These are phyloP conservation scores for Aspergillus novofumigatus DNA, from an alignment of 2,329 filamentous ascomycete species.

Conservation along the genomic window DNA sequence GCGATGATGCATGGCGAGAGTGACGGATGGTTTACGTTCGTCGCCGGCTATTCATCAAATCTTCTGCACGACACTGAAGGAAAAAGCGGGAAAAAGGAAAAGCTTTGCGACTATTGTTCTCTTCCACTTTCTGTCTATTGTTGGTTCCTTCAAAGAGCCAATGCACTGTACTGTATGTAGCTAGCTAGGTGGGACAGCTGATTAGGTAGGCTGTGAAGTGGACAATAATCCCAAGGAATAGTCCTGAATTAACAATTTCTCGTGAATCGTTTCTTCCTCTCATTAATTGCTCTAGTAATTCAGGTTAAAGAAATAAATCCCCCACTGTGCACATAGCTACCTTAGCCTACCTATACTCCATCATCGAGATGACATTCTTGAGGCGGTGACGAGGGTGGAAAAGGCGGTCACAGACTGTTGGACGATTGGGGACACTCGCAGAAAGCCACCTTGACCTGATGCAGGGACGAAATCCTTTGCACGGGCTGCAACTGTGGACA, in stretches of 20 bases:
- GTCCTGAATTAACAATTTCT: neutral
- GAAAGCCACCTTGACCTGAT: neutral
- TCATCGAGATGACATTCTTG: neutral
- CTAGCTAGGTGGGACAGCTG: slow-evolving; percentile 19
- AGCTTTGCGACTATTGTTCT: slow-evolving; percentile 11
- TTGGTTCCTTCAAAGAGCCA: slow-evolving; percentile 6
- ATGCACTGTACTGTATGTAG: slow-evolving; percentile 26
- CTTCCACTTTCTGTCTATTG: slow-evolving; percentile 11
- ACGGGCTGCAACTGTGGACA: neutral
- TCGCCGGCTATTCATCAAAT: neutral
- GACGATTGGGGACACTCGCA: neutral
- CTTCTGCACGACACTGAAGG: neutral
- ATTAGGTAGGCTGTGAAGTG: slow-evolving; percentile 9
- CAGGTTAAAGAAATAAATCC: too few relatives aligned
- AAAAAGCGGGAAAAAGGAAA: slow-evolving; percentile 8
- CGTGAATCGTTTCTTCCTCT: neutral
- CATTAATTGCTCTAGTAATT: too few relatives aligned
- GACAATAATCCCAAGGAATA: slow-evolving; percentile 6
- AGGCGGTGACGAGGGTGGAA: neutral
- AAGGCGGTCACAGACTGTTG: neutral
- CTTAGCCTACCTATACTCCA: neutral
- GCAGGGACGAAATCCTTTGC: neutral
- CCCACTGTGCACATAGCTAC: neutral
- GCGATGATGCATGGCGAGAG: neutral
- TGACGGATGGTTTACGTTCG: neutral